Evolutionary conservation across 1,284 basidiomycete species (phyloP), one percentile per base, ranked within the genome.

Genomic region (Ustilago crameri): DNA sequence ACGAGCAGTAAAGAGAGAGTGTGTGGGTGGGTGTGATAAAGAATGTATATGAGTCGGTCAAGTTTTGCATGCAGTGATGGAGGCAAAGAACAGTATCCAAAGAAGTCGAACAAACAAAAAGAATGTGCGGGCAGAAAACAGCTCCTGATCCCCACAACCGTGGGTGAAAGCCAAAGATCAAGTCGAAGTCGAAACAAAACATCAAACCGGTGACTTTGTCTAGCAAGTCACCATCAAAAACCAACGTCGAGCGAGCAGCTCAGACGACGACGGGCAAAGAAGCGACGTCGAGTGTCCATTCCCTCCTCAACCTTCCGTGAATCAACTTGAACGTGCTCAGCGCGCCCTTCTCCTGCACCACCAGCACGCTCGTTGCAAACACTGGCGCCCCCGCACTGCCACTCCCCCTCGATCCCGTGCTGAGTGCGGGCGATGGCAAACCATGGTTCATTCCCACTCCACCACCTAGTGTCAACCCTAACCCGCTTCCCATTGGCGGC

Each of bases 311-410:
- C 66, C 87, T 87, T 75, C 88, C 87, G 85, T 90, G 91, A 18
- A 93, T 86, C 12, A 87, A 85, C 82, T 89, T 89, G 85, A 95
- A 93, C 49, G 90, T 90, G 64, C 90, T 89, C 78, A 90, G 85
- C 4, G 92, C 91, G 15, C 93, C 93, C 84, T 93, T 95, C 86
- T 95, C 93, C 74, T 93, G 91, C 22, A 91, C 87, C 79, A 95
- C 86, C 43, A 89, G 88, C 67, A 95, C 82, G 44, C 86, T 86
- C 5, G 91, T 88, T 51, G 86, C 78, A 60, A 71, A 81, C 27
- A 30, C 53, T 5, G 51, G 55, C 8, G 12, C 64, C 69, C 8
- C 53, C 51, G 4, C 53, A n/a, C n/a, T 48, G 14, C 43, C 51
- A 49, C 69, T 64, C 10, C 34, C 38, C 4, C 54, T 43, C 38